Evolutionary conservation across 176 grass and related monocot species (phyloP), one percentile per base, ranked within the genome.

Genomic region (Avena sativa): DNA sequence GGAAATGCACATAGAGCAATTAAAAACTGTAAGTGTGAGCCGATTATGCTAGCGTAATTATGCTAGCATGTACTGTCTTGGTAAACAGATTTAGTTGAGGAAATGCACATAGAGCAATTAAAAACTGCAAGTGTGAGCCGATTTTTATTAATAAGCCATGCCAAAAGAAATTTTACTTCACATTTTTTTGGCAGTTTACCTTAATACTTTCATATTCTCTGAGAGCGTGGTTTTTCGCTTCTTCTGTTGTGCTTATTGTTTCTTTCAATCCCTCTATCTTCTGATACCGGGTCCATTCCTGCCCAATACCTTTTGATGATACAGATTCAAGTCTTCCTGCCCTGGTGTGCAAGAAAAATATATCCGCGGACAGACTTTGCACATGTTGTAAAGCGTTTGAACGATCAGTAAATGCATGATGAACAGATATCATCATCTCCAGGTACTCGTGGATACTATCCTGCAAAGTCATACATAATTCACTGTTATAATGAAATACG

Each of bases 391-490:
- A 87, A 88, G 96, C 93, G 46, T 86, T 91, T 34, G 96, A 87
- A 59, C 96, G 93, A 84, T 98, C 96, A 6, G 87, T 84, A 92
- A 98, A 98, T 61, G 96, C 96, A 68, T 87, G 86, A 81, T 92
- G 83, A 71, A 95, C 87, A 62, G 96, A 91, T 83, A 98, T 84
- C 93, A 98, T 92, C 81, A 76, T 34, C 51, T 91, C 91, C 86
- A 98, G 71, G 79, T 98, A 83, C 71, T 95, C 92, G 94, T 98
- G 96, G 84, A 98, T 88, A n/a, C n/a, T 88, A 89, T 91, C 90
- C 96, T 98, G 88, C 43, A 71, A 84, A 87, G 76, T 61, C 79
- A 76, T 30, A 84, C 77, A 82, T 21, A 77, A 36, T 76, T 69
- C 65, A 30, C 5, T 21, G 28, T 87, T 58, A 91, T 62, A 81